Percentiles rank a stretch among this genome's conserved stretches.
Evolutionary conservation across 495 filamentous ascomycete genomes (phyloP).

Genomic region (Annulohypoxylon bovei): DNA sequence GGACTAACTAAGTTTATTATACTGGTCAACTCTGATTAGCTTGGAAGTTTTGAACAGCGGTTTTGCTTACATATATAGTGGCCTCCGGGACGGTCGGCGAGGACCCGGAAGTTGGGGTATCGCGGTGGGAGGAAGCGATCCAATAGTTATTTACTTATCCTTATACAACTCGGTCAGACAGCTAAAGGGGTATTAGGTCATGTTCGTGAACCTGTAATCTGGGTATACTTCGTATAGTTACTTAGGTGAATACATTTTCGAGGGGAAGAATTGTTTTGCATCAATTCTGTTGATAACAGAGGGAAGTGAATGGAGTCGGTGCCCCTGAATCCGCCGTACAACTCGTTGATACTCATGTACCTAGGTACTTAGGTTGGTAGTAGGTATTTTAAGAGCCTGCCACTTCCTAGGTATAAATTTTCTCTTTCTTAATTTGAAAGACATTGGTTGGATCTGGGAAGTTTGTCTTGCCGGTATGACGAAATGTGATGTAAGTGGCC

Average conservation of each 20-base stretch:
- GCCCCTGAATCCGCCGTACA: too few species aligned
- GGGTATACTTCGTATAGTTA: neutral
- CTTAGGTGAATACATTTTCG: neutral
- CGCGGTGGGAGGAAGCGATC: slow-evolving; percentile 17
- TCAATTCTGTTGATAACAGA: too few species aligned
- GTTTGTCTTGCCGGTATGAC: neutral
- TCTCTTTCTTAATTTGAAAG: slow-evolving; percentile 1
- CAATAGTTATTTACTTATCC: neutral
- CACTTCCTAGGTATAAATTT: neutral
- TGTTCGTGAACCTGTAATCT: neutral
- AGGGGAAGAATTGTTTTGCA: too few species aligned
- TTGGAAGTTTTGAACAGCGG: neutral
- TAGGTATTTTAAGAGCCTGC: too few species aligned
- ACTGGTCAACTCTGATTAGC: neutral
- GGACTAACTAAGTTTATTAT: neutral
- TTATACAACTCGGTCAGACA: neutral
- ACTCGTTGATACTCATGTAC: too few species aligned
- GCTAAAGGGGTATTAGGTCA: neutral
- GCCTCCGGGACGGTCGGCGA: neutral
- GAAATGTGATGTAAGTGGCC: slow-evolving; percentile 20
- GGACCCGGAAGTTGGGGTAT: neutral
- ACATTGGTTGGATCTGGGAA: neutral
- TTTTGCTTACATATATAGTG: neutral
- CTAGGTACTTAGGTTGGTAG: too few species aligned
- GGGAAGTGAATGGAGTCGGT: too few species aligned